Percentiles rank a stretch among this genome's conserved stretches.
Conservation (phyloP, 1,284 basidiomycete genomes). For the Mycosarcoma mackinlayi region DNA sequence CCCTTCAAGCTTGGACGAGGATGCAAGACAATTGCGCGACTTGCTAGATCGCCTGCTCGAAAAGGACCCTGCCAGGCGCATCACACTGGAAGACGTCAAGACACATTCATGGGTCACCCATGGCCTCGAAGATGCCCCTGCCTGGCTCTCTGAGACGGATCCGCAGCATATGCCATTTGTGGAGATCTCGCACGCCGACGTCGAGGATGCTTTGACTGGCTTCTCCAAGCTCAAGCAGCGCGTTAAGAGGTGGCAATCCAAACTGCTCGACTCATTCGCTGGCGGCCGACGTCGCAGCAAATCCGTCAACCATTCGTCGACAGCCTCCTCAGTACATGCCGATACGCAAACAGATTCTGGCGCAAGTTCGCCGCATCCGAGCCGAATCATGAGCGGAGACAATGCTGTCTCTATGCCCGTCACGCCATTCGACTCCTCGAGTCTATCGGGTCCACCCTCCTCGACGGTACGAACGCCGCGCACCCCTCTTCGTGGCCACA, state of each 20-base stretch:
- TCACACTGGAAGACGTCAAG: slow-evolving; percentile 86
- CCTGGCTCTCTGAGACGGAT: slow-evolving; percentile 84
- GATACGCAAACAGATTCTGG: slow-evolving; percentile 29
- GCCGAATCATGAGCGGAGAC: slow-evolving; percentile 4
- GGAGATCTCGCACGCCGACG: slow-evolving; percentile 82
- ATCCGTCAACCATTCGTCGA: slow-evolving; percentile 32
- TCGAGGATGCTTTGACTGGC: slow-evolving; percentile 74
- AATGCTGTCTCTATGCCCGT: slow-evolving; percentile 17
- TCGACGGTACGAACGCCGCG: slow-evolving; percentile 31
- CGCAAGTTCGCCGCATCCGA: slow-evolving; percentile 20
- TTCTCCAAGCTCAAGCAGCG: slow-evolving; percentile 61
- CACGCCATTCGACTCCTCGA: slow-evolving; percentile 34
- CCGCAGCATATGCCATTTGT: slow-evolving; percentile 75
- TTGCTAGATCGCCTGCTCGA: slow-evolving; percentile 82
- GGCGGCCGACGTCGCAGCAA: slow-evolving; percentile 40
- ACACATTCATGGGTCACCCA: slow-evolving; percentile 78
- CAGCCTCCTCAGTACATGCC: slow-evolving; percentile 23
- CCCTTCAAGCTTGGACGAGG: slow-evolving; percentile 34
- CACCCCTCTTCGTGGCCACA: slow-evolving; percentile 38
- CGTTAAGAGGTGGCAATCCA: slow-evolving; percentile 58
- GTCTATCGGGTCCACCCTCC: slow-evolving; percentile 25
- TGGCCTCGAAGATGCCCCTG: slow-evolving; percentile 74
- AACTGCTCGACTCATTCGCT: slow-evolving; percentile 48
- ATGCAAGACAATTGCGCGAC: slow-evolving; percentile 72
- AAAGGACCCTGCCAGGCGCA: slow-evolving; percentile 83